These are phyloP conservation scores for Coemansia sp. DNA, from an alignment of 192 early-diverging fungal species.

Conservation along the genomic window DNA sequence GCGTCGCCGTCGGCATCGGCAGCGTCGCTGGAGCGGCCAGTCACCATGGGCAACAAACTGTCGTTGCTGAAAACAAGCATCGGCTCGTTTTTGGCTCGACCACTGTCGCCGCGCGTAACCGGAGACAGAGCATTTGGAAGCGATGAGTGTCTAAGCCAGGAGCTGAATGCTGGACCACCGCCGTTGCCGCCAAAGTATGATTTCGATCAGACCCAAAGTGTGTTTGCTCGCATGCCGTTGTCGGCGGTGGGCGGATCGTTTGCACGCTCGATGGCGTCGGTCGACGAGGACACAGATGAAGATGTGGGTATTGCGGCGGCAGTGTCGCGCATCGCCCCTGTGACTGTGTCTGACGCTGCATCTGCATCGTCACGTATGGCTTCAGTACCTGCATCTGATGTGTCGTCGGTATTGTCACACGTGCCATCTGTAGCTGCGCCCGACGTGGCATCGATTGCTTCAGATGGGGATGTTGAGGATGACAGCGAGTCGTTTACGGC, in stretches of 20 bases:
- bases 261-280: neutral
- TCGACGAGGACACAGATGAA: constrained; percentile 29
- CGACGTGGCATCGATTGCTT: neutral
- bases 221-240: constrained; percentile 5
- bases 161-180: no score
- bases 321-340: constrained; percentile 10
- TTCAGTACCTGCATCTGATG: no score
- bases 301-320: constrained; percentile 39
- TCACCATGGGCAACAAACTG: constrained; percentile 8
- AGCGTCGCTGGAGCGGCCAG: neutral
- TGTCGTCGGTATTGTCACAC: no score
- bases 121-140: no score
- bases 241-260: constrained; percentile 7
- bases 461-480: neutral
- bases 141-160: no score
- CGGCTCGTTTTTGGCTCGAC: constrained; percentile 27
- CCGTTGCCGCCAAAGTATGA: no score
- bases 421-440: neutral
- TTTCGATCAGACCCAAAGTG: neutral
- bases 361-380: no score
- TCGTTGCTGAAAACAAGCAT: constrained; percentile 30
- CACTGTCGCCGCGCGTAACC: constrained; percentile 13
- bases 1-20: neutral
- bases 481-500: constrained; percentile 6
- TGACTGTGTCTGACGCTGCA: no score